phyloP scores from a whole-genome alignment of 2,329 filamentous ascomycete genomes.

The Diaporthe sp. region DNA sequence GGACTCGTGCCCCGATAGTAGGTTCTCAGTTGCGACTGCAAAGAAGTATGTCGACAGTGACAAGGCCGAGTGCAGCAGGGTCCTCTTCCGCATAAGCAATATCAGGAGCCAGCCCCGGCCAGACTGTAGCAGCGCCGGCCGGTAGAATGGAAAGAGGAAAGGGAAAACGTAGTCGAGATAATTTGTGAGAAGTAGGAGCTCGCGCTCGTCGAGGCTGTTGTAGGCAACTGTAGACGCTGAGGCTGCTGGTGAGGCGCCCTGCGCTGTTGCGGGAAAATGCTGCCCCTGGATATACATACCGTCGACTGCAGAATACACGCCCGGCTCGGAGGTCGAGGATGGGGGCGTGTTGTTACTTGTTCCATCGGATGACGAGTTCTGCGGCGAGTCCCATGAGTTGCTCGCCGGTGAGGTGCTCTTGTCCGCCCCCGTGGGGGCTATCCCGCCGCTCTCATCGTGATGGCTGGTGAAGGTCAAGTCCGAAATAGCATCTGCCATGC shows the following conservation, averaged over 20 bases:
- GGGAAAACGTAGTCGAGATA: constrained; percentile 41
- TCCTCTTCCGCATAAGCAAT: constrained; percentile 39
- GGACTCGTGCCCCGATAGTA: neutral
- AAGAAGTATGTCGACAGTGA: constrained; percentile 41
- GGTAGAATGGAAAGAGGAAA: constrained; percentile 42
- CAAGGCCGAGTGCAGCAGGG: constrained; percentile 37
- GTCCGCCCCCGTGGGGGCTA: neutral
- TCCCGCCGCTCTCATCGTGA: neutral
- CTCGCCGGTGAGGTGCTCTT: neutral
- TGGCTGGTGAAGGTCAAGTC: neutral
- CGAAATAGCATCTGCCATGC: constrained; percentile 36
- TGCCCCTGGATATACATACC: constrained; percentile 10
- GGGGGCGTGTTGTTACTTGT: constrained; percentile 3
- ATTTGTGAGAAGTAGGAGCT: constrained; percentile 38
- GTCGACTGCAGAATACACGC: neutral
- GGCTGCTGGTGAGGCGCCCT: neutral
- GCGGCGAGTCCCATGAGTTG: constrained; percentile 12
- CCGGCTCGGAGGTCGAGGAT: neutral
- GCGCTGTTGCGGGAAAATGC: neutral
- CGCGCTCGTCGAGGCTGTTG: constrained; percentile 10
- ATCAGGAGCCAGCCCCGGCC: constrained; percentile 31
- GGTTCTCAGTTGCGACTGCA: constrained; percentile 32
- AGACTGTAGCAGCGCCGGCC: constrained; percentile 37
- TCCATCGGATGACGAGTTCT: neutral
- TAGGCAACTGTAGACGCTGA: neutral